Base-by-base conservation (phyloP, 2,329 filamentous ascomycete species). In the Pestalotiopsis sp. region DNA sequence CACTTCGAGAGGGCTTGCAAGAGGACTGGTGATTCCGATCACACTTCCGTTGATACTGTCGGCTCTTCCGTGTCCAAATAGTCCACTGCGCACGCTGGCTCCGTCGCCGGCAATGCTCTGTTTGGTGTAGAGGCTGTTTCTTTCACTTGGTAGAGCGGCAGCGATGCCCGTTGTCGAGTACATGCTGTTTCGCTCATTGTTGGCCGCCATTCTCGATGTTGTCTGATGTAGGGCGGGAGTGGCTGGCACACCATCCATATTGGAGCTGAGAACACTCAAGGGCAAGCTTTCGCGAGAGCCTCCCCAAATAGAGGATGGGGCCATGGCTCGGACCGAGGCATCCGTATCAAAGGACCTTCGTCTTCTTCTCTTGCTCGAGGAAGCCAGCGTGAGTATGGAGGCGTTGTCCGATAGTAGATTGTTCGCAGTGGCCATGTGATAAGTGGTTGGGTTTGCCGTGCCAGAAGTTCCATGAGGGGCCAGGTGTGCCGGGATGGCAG, bases 1-100 rank as follows among this genome's bases (percentile, higher is more conserved):
- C 36, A 81, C 77, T 72, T 86, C 85, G 66, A 83, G 77, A 52
- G 87, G 85, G 65, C 88, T 92, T 2, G 87, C 87, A 49, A 94
- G 79, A 14, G 91, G 90, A 72, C 89, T 92, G 38, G 86, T 83
- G 17, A 87, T 76, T 9, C 86, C 88, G 6, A 86, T 88, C 71
- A 94, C 91, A 78, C 92, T 95, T 31, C 93, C 92, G 70, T 86
- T 92, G 67, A 95, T 89, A 79, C 94, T 97, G 77, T 97, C 94
- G 64, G 93, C 91, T 70, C 93, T 87, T 2, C 88, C 89, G 78
- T 97, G 95, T 0, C 93, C 92, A 3, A 93, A 78, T 1, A 92
- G 81, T 0, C 93, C 93, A 78, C 93, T 97, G 66, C 93, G 88
- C 38, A 97, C 84, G 76, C 94, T 97, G 11, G 90, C 90, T 1